phyloP scores from a whole-genome alignment of 306 rosid genomes.

The Cotoneaster glaucophyllus region DNA sequence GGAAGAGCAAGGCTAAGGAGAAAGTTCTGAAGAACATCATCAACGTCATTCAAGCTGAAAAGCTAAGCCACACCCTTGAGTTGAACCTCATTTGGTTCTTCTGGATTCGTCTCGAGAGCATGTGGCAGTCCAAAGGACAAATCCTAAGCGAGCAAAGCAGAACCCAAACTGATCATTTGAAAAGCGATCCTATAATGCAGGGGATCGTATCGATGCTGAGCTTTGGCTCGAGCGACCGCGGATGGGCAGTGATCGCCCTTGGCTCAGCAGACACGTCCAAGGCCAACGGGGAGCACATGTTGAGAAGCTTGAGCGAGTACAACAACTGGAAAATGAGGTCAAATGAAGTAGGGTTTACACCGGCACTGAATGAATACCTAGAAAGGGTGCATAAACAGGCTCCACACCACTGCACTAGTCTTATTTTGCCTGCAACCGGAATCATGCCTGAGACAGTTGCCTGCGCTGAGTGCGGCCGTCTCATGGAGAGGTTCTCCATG shows the following conservation, averaged over 20 bases:
- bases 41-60: background rate
- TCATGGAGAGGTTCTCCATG: conserved; percentile 31
- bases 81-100: conserved; percentile 50
- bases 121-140: conserved; percentile 18
- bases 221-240: conserved; percentile 23
- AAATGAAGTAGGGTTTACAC: background rate
- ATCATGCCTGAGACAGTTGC: conserved; percentile 26
- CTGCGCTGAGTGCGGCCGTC: conserved; percentile 25
- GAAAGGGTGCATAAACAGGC: background rate
- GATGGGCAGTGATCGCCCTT: conserved; percentile 15
- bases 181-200: conserved; percentile 19
- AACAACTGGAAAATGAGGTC: background rate
- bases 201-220: conserved; percentile 28
- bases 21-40: conserved; percentile 16
- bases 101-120: conserved; percentile 40
- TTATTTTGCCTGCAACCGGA: conserved; percentile 24
- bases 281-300: conserved; percentile 18
- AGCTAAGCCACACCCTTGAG: conserved; percentile 33
- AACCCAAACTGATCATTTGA: background rate
- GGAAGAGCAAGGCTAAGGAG: conserved; percentile 47
- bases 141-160: background rate
- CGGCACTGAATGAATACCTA: conserved; percentile 21
- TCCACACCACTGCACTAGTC: conserved; percentile 27
- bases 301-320: background rate
- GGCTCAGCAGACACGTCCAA: background rate